These are phyloP conservation scores for Vigna trinervia DNA, from an alignment of 306 rosid species.

Conservation along the genomic window DNA sequence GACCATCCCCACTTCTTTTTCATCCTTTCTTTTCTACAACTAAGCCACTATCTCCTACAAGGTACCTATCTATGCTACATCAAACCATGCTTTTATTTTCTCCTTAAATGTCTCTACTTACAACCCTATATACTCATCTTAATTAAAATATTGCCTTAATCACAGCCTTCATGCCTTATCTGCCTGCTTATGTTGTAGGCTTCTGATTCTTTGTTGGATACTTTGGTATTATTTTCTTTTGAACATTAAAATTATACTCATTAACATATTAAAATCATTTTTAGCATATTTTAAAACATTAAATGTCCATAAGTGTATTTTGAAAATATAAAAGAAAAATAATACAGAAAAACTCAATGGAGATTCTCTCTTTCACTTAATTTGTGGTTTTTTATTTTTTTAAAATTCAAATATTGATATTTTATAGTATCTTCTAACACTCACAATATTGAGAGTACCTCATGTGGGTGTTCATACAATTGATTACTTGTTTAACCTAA, in stretches of 20 bases:
- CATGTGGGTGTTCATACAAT: not conserved
- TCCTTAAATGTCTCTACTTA: conserved; percentile 39
- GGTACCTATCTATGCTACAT: conserved; percentile 27
- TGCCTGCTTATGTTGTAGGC: too few species aligned
- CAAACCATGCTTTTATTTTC: conserved; percentile 45
- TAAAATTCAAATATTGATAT: too few species aligned
- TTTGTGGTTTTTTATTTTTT: not conserved
- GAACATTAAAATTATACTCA: too few species aligned
- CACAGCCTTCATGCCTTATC: not conserved
- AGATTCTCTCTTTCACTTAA: not conserved
- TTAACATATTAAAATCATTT: too few species aligned
- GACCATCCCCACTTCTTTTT: conserved; percentile 48
- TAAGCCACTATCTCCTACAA: conserved; percentile 38
- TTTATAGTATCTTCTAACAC: not conserved
- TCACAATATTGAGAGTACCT: not conserved
- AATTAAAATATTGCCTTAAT: conserved; percentile 34
- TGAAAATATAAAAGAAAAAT: too few species aligned
- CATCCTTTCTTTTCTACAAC: conserved; percentile 43
- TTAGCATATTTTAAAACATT: too few species aligned
- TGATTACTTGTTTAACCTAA: not conserved
- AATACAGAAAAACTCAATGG: too few species aligned
- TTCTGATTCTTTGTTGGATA: too few species aligned
- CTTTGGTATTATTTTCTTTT: too few species aligned
- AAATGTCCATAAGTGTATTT: too few species aligned
- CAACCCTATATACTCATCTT: conserved; percentile 29